phyloP scores from a whole-genome alignment of 495 filamentous ascomycete species.

The Aspergillus sclerotiicarbonarius region DNA sequence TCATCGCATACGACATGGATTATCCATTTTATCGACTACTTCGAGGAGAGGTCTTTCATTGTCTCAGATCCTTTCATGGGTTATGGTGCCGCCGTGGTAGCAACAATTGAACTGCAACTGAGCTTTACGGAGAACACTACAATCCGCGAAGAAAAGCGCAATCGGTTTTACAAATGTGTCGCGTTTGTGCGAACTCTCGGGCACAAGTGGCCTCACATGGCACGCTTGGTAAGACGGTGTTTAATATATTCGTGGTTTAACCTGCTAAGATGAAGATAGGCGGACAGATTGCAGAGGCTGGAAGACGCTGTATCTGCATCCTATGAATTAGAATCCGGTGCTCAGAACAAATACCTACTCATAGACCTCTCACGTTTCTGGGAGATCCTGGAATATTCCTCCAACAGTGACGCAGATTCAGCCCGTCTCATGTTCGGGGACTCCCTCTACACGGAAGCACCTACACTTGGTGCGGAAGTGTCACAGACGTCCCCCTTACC shows the following conservation, averaged over 20 bases:
- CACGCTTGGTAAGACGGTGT: conserved; percentile 34
- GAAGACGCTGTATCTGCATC: conserved; percentile 47
- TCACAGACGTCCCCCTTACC: conserved; percentile 46
- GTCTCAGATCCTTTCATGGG: conserved; percentile 48
- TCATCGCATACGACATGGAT: conserved; percentile 50
- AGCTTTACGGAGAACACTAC: conserved; percentile 41
- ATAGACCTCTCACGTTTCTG: conserved; percentile 51
- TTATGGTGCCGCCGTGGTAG: conserved; percentile 49
- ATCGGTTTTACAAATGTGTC: conserved; percentile 45
- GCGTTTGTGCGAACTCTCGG: conserved; percentile 44
- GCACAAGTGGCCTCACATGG: conserved; percentile 47
- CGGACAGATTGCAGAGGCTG: conserved; percentile 40
- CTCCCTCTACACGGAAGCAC: conserved; percentile 31
- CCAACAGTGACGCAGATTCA: conserved; percentile 41
- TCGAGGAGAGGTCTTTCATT: conserved; percentile 41
- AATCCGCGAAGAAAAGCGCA: conserved; percentile 41
- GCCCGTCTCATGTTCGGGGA: conserved; percentile 42
- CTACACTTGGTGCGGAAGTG: conserved; percentile 33
- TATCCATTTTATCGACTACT: conserved; percentile 47
- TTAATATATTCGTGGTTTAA: neutral
- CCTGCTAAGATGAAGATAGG: conserved; percentile 21
- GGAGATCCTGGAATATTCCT: conserved; percentile 51
- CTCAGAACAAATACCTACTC: conserved; percentile 43
- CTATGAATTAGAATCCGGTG: conserved; percentile 37
- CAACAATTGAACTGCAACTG: conserved; percentile 49